Evolutionary conservation across 306 rosid genomes (phyloP).

Genomic region (Quercus gilva): DNA sequence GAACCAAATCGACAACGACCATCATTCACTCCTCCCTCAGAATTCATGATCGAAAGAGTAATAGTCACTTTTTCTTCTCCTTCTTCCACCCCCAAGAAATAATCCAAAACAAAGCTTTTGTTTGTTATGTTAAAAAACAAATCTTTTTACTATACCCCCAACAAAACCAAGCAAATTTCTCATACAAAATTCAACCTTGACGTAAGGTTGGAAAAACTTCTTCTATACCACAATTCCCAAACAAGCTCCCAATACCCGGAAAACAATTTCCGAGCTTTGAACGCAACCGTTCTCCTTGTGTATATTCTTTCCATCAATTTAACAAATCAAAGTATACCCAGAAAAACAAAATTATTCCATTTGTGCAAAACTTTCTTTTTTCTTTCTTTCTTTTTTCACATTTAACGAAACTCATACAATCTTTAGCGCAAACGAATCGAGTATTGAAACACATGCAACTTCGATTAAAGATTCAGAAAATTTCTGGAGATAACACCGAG

Average conservation of each 20-base stretch:
- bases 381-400: slow-evolving; percentile 2
- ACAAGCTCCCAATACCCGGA: slow-evolving; percentile 23
- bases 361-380: background rate
- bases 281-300: slow-evolving; percentile 44
- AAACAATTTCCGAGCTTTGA: slow-evolving; percentile 34
- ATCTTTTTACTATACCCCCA: slow-evolving; percentile 35
- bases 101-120: slow-evolving; percentile 27
- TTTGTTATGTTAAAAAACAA: slow-evolving; percentile 38
- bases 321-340: slow-evolving; percentile 5
- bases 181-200: slow-evolving; percentile 27
- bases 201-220: slow-evolving; percentile 22
- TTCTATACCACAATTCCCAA: slow-evolving; percentile 15
- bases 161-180: slow-evolving; percentile 29
- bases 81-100: slow-evolving; percentile 36
- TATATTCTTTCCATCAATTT: slow-evolving; percentile 27
- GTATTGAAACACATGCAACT: slow-evolving; percentile 28
- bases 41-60: slow-evolving; percentile 25
- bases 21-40: slow-evolving; percentile 50
- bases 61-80: slow-evolving; percentile 39
- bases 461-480: slow-evolving; percentile 8
- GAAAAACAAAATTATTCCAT: slow-evolving; percentile 3
- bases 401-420: slow-evolving; percentile 24
- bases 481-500: slow-evolving; percentile 18
- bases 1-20: slow-evolving; percentile 53
- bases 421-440: slow-evolving; percentile 19